phyloP scores from a whole-genome alignment of 768 basidiomycete species.

The Asterophora lycoperdoides region DNA sequence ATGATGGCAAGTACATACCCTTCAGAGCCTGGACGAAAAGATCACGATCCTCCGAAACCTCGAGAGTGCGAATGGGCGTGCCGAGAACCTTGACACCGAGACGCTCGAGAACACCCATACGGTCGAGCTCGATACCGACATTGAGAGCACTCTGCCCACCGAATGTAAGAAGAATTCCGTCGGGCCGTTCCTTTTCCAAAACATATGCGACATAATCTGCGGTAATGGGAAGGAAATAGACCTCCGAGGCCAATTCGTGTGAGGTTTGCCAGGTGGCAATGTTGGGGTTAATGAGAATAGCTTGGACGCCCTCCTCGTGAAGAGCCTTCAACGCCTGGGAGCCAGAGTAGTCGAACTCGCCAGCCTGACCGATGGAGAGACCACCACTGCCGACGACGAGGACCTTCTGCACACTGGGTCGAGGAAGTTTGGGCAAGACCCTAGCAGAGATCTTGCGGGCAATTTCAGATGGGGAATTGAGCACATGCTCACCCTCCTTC shows the following conservation, averaged over 20 bases:
- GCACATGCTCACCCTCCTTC: slow-evolving; percentile 68
- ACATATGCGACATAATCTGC: slow-evolving; percentile 98
- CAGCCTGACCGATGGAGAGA: slow-evolving; percentile 95
- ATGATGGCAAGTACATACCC: slow-evolving; percentile 44
- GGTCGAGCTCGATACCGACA: slow-evolving; percentile 94
- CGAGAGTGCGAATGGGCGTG: slow-evolving; percentile 90
- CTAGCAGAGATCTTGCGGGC: slow-evolving; percentile 91
- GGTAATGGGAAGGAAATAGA: slow-evolving; percentile 96
- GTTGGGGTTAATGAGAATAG: slow-evolving; percentile 97
- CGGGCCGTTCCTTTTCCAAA: slow-evolving; percentile 95
- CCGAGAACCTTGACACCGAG: slow-evolving; percentile 92
- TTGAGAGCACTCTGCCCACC: slow-evolving; percentile 98
- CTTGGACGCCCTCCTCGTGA: slow-evolving; percentile 89
- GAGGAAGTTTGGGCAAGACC: slow-evolving; percentile 87
- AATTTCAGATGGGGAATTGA: slow-evolving; percentile 92
- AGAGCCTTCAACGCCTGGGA: slow-evolving; percentile 98
- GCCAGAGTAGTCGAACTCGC: slow-evolving; percentile 99
- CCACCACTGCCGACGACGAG: slow-evolving; percentile 96
- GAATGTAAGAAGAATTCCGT: slow-evolving; percentile 95
- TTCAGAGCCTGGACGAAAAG: slow-evolving; percentile 95
- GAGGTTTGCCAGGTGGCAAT: slow-evolving; percentile 99
- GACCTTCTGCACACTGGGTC: slow-evolving; percentile 91
- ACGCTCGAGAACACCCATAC: slow-evolving; percentile 93
- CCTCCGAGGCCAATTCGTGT: slow-evolving; percentile 92
- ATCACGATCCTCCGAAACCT: slow-evolving; percentile 95